A percentile compares a stretch with the other conserved stretches of the same genome.
Evolutionary conservation across 164 flowering plant genomes (phyloP).

Genomic region (Vitis rotundifolia): DNA sequence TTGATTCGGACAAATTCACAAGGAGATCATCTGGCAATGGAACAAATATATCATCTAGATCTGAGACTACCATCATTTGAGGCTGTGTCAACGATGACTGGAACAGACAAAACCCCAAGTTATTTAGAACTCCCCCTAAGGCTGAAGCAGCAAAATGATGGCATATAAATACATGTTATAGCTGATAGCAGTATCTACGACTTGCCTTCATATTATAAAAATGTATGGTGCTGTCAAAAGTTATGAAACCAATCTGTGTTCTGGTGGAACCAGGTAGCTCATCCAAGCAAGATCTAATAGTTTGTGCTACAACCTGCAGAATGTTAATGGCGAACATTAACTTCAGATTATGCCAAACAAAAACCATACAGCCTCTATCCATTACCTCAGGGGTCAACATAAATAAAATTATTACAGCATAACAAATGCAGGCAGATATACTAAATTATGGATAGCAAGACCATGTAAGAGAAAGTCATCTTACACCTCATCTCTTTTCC

Average conservation of each 20-base stretch:
- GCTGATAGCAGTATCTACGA: conserved; percentile 8
- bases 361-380: background rate
- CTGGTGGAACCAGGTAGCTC: conserved; percentile 85
- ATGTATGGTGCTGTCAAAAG: conserved; percentile 94
- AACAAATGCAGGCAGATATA: background rate
- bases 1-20: conserved; percentile 95
- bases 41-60: conserved; percentile 89
- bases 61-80: conserved; percentile 98
- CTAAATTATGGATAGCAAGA: no score
- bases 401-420: background rate
- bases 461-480: no score
- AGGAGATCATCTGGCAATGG: conserved; percentile 98
- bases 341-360: background rate
- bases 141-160: conserved; percentile 3
- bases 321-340: background rate
- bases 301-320: conserved; percentile 82
- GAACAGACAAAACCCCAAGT: conserved; percentile 22
- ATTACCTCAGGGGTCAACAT: background rate
- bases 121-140: background rate
- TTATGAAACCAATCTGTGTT: conserved; percentile 95
- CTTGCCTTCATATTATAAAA: conserved; percentile 96
- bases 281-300: conserved; percentile 87
- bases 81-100: conserved; percentile 97
- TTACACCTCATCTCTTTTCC: no score
- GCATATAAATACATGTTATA: background rate